phyloP scores from a whole-genome alignment of 805 yeast species.

The Phaffomyces thermotolerans region DNA sequence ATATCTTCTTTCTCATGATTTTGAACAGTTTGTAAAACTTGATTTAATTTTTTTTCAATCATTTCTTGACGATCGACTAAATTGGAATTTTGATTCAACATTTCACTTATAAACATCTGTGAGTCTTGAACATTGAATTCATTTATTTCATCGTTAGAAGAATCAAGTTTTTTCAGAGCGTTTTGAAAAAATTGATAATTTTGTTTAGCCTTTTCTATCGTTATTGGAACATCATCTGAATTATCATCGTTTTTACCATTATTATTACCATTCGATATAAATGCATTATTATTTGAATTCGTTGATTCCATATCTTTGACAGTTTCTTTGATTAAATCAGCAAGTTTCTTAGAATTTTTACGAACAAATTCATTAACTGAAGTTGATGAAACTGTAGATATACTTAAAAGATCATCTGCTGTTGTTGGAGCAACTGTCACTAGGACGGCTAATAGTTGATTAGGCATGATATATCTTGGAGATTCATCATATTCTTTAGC shows the following conservation, averaged over 20 bases:
- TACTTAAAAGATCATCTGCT: slow-evolving; percentile 44
- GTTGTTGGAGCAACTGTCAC: slow-evolving; percentile 53
- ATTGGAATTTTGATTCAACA: background rate
- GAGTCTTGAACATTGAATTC: background rate
- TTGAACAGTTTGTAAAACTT: background rate
- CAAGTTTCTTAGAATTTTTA: slow-evolving; percentile 47
- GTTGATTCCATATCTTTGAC: slow-evolving; percentile 29
- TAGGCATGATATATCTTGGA: slow-evolving; percentile 74
- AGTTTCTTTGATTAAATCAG: slow-evolving; percentile 41
- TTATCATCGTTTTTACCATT: slow-evolving; percentile 1
- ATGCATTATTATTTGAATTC: slow-evolving; percentile 27
- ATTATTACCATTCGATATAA: background rate
- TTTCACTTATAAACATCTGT: slow-evolving; percentile 1
- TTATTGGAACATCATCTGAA: background rate
- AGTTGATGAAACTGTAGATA: slow-evolving; percentile 24
- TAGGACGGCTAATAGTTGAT: slow-evolving; percentile 61
- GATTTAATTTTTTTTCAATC: slow-evolving; percentile 4
- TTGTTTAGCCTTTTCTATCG: slow-evolving; percentile 10
- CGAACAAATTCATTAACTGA: slow-evolving; percentile 51
- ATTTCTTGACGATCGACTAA: background rate
- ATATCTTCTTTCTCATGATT: slow-evolving; percentile 1
- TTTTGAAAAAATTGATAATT: slow-evolving; percentile 6
- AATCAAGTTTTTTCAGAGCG: background rate
- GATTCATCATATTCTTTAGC: slow-evolving; percentile 84
- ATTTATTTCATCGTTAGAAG: background rate